These are phyloP conservation scores for Phalaenopsis equestris DNA, from an alignment of 106 monocot genomes.

Conservation along the genomic window DNA sequence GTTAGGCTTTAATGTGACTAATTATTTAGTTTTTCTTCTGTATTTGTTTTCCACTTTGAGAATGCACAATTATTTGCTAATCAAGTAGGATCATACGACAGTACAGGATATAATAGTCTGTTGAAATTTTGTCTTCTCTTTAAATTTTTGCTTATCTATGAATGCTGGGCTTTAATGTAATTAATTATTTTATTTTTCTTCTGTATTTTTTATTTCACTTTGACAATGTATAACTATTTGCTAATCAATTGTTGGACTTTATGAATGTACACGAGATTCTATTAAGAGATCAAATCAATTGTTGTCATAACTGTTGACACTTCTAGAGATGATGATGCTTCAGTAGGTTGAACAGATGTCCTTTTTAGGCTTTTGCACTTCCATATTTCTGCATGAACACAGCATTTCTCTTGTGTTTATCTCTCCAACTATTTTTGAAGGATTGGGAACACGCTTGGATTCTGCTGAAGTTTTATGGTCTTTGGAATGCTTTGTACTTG, in stretches of 20 bases:
- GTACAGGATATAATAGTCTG: not conserved
- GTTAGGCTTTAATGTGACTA: no score
- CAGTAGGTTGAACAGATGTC: not conserved
- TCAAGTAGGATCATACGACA: not conserved
- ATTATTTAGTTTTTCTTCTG: not conserved
- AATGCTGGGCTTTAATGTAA: no score
- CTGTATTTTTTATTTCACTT: not conserved
- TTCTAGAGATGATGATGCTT: not conserved
- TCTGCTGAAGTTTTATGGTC: no score
- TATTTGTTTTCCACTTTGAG: not conserved
- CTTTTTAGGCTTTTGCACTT: not conserved
- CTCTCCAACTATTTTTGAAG: no score
- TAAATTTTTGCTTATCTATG: no score
- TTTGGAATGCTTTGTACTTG: not conserved
- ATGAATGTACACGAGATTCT: not conserved
- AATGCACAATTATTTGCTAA: not conserved
- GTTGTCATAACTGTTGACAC: not conserved
- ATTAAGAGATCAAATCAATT: not conserved
- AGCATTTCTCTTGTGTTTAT: no score
- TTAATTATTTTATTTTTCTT: not conserved
- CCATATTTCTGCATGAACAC: no score
- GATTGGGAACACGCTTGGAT: not conserved
- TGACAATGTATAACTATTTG: not conserved
- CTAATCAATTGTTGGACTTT: not conserved
- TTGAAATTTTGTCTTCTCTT: no score